Evolutionary conservation across 495 filamentous ascomycete species (phyloP), one percentile per base, ranked within the genome.

Genomic region (Extremus antarcticus): DNA sequence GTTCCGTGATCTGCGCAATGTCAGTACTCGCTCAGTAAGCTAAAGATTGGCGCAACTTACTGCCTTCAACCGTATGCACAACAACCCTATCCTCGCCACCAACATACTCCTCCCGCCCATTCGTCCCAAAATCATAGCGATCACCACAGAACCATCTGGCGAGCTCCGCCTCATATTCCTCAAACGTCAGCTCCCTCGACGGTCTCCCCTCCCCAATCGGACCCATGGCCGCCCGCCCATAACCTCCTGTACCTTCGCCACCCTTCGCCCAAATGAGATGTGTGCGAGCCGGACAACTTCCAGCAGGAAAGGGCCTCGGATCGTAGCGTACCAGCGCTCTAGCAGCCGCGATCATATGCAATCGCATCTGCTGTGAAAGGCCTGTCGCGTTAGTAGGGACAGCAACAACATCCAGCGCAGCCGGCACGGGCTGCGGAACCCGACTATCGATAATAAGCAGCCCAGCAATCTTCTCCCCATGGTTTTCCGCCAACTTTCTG

Each of bases 371-470:
- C 20, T 45, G 32, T 2, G 57, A 60, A 9, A 60, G 53, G 15
- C 55, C 53, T 24, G 55, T 45, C 16, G 53, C 53, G 54, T 53
- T 40, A 19, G 56, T 57, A 49, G 56, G 51, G 32, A 48, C 58
- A 13, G 39, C 54, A 17, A 61, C 51, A 20, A 47, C 25, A 11
- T 57, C 62, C n/a, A 55, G 29, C 20, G 53, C 59, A 50, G 58
- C 53, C 4, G 63, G 63, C 48, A 61, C 63, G n/a, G 52, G 48
- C 7, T 45, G 50, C 2, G 57, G 57, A 16, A 47, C 53, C 32
- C 57, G 57, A 47, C 55, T 60, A 54, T 60, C 58, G 41, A 60
- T 35, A 25, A 60, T 57, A 23, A 60, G 17, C 21, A 60, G 58
- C 38, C 47, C 53, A 25, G 10, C 20, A 25, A 60, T 57, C 24